Conservation (phyloP, 2,329 filamentous ascomycete species). For the Laburnicola sp. region DNA sequence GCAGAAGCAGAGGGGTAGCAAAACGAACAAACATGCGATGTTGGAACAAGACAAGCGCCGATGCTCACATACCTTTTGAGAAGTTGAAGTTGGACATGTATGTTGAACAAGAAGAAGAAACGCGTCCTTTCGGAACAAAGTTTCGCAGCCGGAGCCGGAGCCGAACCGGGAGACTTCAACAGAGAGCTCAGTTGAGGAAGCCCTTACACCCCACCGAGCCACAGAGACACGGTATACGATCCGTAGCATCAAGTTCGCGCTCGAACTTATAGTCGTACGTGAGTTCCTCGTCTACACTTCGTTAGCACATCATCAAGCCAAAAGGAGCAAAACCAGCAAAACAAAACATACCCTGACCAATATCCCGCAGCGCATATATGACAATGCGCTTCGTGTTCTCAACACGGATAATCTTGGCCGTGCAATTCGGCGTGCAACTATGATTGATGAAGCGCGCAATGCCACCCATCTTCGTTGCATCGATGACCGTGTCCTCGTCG, state of each 20-base stretch:
- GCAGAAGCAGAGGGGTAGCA: neutral
- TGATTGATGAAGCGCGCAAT: constrained; percentile 99
- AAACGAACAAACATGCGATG: neutral
- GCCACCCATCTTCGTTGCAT: constrained; percentile 97
- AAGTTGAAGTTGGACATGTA: neutral
- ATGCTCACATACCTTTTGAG: too few relatives aligned
- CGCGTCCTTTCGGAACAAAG: too few relatives aligned
- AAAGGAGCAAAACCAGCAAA: constrained; percentile 13
- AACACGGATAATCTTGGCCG: constrained; percentile 98
- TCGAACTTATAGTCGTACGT: constrained; percentile 99
- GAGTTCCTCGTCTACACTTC: constrained; percentile 82
- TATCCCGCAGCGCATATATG: constrained; percentile 96
- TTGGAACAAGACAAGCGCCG: neutral
- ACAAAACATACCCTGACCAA: constrained; percentile 77
- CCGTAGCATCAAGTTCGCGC: constrained; percentile 89
- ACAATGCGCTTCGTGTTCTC: constrained; percentile 98
- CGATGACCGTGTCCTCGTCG: constrained; percentile 95
- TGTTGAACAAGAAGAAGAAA: constrained; percentile 1
- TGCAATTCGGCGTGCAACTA: constrained; percentile 97
- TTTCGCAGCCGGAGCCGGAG: too few relatives aligned
- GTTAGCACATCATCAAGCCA: constrained; percentile 27
- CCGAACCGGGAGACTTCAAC: too few relatives aligned
- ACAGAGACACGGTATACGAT: constrained; percentile 96
- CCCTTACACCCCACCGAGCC: constrained; percentile 96
- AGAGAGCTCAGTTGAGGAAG: constrained; percentile 83